A percentile compares a stretch with the other conserved stretches of the same genome.
These are phyloP conservation scores for Plectranthus barbatus DNA, from an alignment of 257 asterid species.

Conservation along the genomic window DNA sequence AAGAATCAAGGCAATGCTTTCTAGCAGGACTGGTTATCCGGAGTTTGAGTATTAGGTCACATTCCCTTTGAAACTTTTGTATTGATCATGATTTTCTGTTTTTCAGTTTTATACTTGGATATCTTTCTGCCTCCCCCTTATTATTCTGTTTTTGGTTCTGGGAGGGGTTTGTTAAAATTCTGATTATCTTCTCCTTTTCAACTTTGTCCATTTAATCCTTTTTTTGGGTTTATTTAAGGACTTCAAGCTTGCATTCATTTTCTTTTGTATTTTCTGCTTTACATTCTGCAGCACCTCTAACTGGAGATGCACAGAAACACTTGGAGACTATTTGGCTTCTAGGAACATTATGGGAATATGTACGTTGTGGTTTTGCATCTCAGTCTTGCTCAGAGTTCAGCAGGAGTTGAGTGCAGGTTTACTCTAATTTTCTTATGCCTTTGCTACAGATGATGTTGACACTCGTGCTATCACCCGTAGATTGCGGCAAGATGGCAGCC, in stretches of 20 bases:
- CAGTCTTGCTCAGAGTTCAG: constrained; percentile 1
- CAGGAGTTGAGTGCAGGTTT: neutral
- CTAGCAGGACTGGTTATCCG: constrained; percentile 81
- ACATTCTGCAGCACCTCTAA: constrained; percentile 63
- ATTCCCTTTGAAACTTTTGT: neutral
- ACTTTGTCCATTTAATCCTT: neutral
- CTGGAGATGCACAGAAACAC: constrained; percentile 73
- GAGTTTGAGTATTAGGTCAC: constrained; percentile 83
- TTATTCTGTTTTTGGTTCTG: neutral
- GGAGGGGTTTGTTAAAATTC: neutral
- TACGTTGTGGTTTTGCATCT: constrained; percentile 28
- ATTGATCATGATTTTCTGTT: neutral
- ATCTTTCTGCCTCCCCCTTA: neutral
- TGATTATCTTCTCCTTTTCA: neutral
- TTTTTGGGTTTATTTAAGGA: neutral
- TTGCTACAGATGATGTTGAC: constrained; percentile 74
- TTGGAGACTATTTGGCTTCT: constrained; percentile 83
- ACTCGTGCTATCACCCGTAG: constrained; percentile 95
- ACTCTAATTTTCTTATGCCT: constrained; percentile 17
- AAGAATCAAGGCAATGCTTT: constrained; percentile 83
- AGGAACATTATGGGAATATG: constrained; percentile 94
- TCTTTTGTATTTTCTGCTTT: constrained; percentile 7
- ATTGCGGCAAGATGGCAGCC: constrained; percentile 91
- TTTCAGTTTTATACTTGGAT: neutral
- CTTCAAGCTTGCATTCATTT: neutral